A percentile compares a stretch with the other conserved stretches of the same genome.
These are phyloP conservation scores for Nidularia sp. DNA, from an alignment of 768 basidiomycete genomes.

Conservation along the genomic window DNA sequence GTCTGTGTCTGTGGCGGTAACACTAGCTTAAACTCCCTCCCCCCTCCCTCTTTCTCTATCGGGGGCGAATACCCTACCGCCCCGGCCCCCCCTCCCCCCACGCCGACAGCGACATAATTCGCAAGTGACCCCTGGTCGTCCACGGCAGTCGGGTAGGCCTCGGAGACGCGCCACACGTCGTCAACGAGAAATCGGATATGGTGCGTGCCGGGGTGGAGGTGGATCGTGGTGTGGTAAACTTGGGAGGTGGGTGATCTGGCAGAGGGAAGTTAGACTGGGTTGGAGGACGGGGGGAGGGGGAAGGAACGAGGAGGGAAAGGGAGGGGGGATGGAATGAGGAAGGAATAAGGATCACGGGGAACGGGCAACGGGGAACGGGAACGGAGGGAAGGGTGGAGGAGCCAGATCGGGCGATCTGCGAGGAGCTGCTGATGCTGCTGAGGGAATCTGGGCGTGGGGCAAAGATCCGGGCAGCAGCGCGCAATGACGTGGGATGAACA, in stretches of 20 bases:
- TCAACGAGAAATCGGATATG: constrained; percentile 95
- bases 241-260: constrained; percentile 24
- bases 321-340: background rate
- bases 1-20: constrained; percentile 13
- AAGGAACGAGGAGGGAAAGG: background rate
- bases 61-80: no score
- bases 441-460: no score
- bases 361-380: no score
- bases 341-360: background rate
- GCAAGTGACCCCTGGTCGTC: constrained; percentile 93
- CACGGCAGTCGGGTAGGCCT: constrained; percentile 78
- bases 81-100: constrained; percentile 1
- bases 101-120: constrained; percentile 81
- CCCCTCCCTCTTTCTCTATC: no score
- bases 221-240: constrained; percentile 31
- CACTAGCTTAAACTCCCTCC: background rate
- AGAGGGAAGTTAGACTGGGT: background rate
- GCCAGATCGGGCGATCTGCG: no score
- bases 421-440: no score
- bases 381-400: no score
- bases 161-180: constrained; percentile 75
- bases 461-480: no score
- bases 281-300: background rate
- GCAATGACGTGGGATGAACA: background rate
- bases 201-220: constrained; percentile 84